These are phyloP conservation scores for Candida germanica DNA, from an alignment of 805 yeast species.

Conservation along the genomic window DNA sequence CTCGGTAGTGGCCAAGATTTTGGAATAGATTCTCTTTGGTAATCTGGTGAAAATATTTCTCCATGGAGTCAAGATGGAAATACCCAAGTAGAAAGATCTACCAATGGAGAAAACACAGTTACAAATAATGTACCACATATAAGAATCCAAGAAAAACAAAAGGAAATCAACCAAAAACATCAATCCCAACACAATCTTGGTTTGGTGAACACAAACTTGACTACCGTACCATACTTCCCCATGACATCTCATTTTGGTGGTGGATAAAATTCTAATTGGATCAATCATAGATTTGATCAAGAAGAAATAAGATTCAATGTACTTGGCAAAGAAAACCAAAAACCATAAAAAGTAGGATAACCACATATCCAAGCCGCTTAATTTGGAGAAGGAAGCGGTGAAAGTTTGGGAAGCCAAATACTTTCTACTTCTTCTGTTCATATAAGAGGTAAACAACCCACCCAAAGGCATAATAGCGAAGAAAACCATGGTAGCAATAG, in stretches of 20 bases:
- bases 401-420: conserved; percentile 93
- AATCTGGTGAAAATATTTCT: conserved; percentile 96
- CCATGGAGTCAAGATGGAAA: conserved; percentile 99
- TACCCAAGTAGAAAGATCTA: conserved; percentile 97
- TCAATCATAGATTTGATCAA: conserved; percentile 86
- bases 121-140: conserved; percentile 96
- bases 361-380: conserved; percentile 91
- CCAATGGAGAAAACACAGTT: conserved; percentile 96
- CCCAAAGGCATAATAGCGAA: conserved; percentile 96
- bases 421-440: conserved; percentile 81
- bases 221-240: conserved; percentile 92
- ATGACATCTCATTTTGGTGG: conserved; percentile 85
- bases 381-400: conserved; percentile 83
- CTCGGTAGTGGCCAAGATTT: conserved; percentile 95
- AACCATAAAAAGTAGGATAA: conserved; percentile 92
- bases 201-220: conserved; percentile 77
- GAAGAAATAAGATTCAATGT: conserved; percentile 87
- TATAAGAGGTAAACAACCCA: conserved; percentile 89
- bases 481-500: conserved; percentile 78
- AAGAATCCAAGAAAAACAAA: conserved; percentile 97
- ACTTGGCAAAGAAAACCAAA: conserved; percentile 85
- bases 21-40: conserved; percentile 98
- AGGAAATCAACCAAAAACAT: conserved; percentile 91
- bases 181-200: conserved; percentile 84
- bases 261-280: conserved; percentile 86